Base-by-base conservation (phyloP, 805 yeast species). In the Saccharomycopsis fermentans region DNA sequence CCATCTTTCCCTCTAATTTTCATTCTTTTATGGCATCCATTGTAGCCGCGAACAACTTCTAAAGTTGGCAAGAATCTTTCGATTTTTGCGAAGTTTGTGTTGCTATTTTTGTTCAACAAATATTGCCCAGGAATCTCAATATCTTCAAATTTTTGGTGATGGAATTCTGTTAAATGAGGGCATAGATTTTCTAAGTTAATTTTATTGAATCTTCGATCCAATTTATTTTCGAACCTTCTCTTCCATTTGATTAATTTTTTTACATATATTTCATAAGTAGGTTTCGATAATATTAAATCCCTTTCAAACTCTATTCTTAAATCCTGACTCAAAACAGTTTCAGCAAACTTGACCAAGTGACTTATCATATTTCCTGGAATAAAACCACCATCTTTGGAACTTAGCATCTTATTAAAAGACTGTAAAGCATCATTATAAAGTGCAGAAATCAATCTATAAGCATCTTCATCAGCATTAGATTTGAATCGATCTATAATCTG, bases 41-140 rank as follows among this genome's bases (percentile, higher is more conserved):
- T 88, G 2, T 92, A 86, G 0, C 97, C 96, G 59, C 99, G 82
- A 4, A 90, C 87, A 63, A 91, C 79, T 61, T 90, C 96, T 57
- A 94, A 81, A 0, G 88, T 82, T 1, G 98, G 95, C 70, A 94
- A 73, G 72, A 94, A 95, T 59, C 99, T 77, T 63, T 90, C 97
- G 66, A 94, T 88, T 77, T 94, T 94, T 55, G 90, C 80, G 69
- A 94, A 95, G 70, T 92, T 96, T n/a, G 81, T 71, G 68, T 89
- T 92, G 70, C 80, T 90, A 66, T 92, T 98, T 69, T 85, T 87
- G 69, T 89, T 87, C 73, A 90, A 76, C 68, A 91, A 74, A 67
- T 94, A 94, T 69, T 94, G 99, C 1, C 99, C 99, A 0, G 99
- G 99, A 59, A 94, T 84, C 70, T 94, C 99, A 59, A 94, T 89